Conservation (phyloP, 177 flowering plant genomes). For the Vitis hybrid region DNA sequence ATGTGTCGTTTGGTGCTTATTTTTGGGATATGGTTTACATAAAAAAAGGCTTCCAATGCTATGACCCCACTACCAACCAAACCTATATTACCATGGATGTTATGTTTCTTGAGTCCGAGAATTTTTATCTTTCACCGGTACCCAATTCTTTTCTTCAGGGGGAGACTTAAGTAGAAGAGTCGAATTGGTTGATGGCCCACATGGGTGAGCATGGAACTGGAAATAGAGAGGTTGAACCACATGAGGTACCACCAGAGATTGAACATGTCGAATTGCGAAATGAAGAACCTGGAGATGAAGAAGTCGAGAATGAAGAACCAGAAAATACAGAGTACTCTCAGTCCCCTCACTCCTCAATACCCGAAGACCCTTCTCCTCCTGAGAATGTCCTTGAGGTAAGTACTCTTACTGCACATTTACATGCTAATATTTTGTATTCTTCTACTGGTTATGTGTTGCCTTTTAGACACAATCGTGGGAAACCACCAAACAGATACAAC, state of each 20-base stretch:
- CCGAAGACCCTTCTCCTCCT: neutral
- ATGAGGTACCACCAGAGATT: neutral
- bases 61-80: no score
- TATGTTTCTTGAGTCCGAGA: neutral
- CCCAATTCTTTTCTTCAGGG: constrained; percentile 10
- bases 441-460: constrained; percentile 2
- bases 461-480: neutral
- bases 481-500: constrained; percentile 8
- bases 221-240: neutral
- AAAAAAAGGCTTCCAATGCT: no score
- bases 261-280: neutral
- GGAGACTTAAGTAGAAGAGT: constrained; percentile 7
- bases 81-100: constrained; percentile 8
- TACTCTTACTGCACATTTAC: neutral
- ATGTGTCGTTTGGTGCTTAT: no score
- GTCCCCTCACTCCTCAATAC: constrained; percentile 1
- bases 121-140: neutral
- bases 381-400: neutral
- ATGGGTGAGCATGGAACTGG: neutral
- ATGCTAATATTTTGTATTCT: neutral
- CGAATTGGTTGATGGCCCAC: neutral
- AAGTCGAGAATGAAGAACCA: neutral
- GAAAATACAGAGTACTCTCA: neutral
- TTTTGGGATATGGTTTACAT: neutral
- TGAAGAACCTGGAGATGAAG: no score